These are phyloP conservation scores for Escallonia rubra DNA, from an alignment of 129 eudicot species.

Conservation along the genomic window DNA sequence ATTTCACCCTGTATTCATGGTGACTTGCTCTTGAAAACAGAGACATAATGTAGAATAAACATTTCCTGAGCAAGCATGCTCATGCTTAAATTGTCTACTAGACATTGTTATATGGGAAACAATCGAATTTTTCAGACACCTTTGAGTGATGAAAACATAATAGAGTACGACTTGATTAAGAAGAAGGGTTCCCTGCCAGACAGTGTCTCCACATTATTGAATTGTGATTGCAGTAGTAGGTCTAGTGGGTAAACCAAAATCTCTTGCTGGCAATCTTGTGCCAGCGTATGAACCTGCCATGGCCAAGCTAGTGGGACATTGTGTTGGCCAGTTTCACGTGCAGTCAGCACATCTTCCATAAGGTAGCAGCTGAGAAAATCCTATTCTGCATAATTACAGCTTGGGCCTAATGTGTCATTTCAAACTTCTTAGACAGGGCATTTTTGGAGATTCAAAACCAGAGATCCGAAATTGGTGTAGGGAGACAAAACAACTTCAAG, in stretches of 20 bases:
- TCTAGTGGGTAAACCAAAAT: too few species aligned
- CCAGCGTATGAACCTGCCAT: not conserved
- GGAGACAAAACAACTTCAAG: too few species aligned
- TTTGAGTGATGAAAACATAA: not conserved
- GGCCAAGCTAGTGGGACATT: not conserved
- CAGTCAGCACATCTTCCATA: not conserved
- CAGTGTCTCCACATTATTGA: not conserved
- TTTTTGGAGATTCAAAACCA: not conserved
- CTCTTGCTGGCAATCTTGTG: not conserved
- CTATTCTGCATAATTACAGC: not conserved
- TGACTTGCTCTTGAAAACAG: not conserved
- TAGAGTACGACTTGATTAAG: too few species aligned
- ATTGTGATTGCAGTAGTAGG: not conserved
- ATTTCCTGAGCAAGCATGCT: not conserved
- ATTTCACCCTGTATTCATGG: too few species aligned
- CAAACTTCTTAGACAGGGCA: not conserved
- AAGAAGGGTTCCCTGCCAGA: not conserved
- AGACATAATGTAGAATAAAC: not conserved
- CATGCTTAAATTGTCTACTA: not conserved
- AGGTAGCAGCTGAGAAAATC: too few species aligned
- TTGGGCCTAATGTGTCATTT: not conserved
- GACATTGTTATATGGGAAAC: not conserved
- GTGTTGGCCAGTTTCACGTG: slow-evolving; percentile 5
- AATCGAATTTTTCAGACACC: not conserved
- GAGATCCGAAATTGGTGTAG: not conserved